phyloP scores from a whole-genome alignment of 208 protist genomes.

The Trypanosoma lewisi region DNA sequence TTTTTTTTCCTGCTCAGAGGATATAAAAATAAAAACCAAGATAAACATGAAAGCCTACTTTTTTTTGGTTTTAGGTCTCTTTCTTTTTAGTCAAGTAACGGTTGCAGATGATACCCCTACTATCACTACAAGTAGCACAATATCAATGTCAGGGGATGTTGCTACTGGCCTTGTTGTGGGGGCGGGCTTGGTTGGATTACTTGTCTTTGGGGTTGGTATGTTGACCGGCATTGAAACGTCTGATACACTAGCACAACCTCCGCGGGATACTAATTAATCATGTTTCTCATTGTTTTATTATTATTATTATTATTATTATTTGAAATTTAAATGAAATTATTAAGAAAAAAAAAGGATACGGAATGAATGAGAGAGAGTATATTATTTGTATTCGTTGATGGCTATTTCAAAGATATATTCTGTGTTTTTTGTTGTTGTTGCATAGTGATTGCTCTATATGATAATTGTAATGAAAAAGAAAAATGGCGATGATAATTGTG shows the following conservation, averaged over 20 bases:
- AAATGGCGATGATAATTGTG: too few species aligned
- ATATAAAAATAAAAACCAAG: not conserved
- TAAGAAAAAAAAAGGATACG: too few species aligned
- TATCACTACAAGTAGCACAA: conserved; percentile 25
- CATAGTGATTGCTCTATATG: too few species aligned
- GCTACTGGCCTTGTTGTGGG: conserved; percentile 65
- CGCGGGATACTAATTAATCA: conserved; percentile 6
- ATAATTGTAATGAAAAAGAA: too few species aligned
- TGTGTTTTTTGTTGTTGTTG: not conserved
- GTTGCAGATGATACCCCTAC: conserved; percentile 9
- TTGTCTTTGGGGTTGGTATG: conserved; percentile 71
- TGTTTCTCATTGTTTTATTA: conserved; percentile 9
- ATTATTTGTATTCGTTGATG: too few species aligned
- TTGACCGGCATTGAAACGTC: conserved; percentile 77
- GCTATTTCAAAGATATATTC: too few species aligned
- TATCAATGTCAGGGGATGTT: conserved; percentile 66
- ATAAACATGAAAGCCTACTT: not conserved
- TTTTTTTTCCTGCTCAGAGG: not conserved
- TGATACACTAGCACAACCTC: conserved; percentile 32
- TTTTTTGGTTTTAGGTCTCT: conserved; percentile 15
- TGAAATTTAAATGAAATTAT: conserved; percentile 15
- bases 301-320: too few species aligned
- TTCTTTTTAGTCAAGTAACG: conserved; percentile 20
- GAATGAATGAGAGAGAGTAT: too few species aligned
- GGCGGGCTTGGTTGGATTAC: conserved; percentile 48